Conservation (phyloP, 1,284 basidiomycete species). For the Wallemia ichthyophaga region DNA sequence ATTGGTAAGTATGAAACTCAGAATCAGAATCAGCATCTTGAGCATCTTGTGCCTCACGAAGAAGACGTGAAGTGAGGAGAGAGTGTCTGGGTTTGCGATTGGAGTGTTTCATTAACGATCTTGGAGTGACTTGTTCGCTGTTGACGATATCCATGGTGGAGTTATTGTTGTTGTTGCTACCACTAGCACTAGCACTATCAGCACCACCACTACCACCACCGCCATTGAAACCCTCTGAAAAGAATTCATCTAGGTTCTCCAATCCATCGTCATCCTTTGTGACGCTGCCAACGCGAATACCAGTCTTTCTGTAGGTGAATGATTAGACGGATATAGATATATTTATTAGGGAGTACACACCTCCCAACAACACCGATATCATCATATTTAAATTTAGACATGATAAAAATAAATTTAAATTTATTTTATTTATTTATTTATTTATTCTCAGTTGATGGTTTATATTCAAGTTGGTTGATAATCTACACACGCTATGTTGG, state of each 20-base stretch:
- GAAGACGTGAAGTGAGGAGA: background rate
- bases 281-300: slow-evolving; percentile 9
- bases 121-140: slow-evolving; percentile 4
- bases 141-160: slow-evolving; percentile 6
- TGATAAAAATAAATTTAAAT: background rate
- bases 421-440: background rate
- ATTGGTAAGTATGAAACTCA: slow-evolving; percentile 7
- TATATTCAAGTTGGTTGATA: background rate
- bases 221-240: slow-evolving; percentile 12
- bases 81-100: slow-evolving; percentile 9
- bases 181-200: slow-evolving; percentile 2
- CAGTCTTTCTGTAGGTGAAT: slow-evolving; percentile 9
- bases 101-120: no score
- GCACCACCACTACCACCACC: slow-evolving; percentile 6
- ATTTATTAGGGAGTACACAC: background rate
- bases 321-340: no score
- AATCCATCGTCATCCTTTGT: slow-evolving; percentile 41
- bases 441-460: background rate
- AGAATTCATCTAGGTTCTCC: slow-evolving; percentile 44
- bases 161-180: slow-evolving; percentile 1
- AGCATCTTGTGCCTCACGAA: no score
- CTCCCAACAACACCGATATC: background rate
- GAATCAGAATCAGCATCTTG: no score
- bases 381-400: background rate
- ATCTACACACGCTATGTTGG: no score